Evolutionary conservation across 1,284 basidiomycete species (phyloP).

Genomic region (Malassezia arunalokei): DNA sequence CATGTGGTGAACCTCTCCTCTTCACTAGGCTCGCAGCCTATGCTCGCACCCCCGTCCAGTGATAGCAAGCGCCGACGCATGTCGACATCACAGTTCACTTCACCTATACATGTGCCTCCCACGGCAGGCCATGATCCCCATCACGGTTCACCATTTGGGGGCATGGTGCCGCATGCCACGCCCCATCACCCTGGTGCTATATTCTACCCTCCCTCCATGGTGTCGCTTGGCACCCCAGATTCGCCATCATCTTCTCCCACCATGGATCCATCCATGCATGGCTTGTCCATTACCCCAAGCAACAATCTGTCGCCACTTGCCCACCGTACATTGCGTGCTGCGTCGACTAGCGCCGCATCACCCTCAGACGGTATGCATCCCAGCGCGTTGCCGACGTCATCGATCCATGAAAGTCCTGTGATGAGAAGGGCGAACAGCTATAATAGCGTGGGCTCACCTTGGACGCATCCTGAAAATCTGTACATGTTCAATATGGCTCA

Average conservation of each 20-base stretch:
- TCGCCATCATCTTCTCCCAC: conserved; percentile 5
- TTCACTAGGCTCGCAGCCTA: background rate
- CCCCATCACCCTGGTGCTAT: background rate
- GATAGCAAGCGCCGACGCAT: conserved; percentile 14
- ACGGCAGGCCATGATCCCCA: background rate
- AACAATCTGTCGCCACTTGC: conserved; percentile 10
- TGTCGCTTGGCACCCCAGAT: conserved; percentile 4
- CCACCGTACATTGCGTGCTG: conserved; percentile 5
- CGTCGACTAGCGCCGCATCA: background rate
- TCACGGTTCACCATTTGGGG: background rate
- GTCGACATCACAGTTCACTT: background rate
- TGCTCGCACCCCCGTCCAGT: background rate
- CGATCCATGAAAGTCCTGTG: background rate
- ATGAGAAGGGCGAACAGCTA: conserved; percentile 14
- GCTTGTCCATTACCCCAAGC: background rate
- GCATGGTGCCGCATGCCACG: background rate
- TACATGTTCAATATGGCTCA: conserved; percentile 4
- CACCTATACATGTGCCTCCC: background rate
- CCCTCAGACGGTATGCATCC: background rate
- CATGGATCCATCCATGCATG: background rate
- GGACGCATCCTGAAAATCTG: conserved; percentile 7
- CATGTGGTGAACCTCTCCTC: background rate
- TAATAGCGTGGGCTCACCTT: background rate
- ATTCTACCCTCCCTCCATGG: conserved; percentile 4
- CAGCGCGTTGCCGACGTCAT: background rate